A percentile compares a stretch with the other conserved stretches of the same genome.
Evolutionary conservation across 2,329 filamentous ascomycete species (phyloP).

Genomic region (Penicillium fuscoglaucum): DNA sequence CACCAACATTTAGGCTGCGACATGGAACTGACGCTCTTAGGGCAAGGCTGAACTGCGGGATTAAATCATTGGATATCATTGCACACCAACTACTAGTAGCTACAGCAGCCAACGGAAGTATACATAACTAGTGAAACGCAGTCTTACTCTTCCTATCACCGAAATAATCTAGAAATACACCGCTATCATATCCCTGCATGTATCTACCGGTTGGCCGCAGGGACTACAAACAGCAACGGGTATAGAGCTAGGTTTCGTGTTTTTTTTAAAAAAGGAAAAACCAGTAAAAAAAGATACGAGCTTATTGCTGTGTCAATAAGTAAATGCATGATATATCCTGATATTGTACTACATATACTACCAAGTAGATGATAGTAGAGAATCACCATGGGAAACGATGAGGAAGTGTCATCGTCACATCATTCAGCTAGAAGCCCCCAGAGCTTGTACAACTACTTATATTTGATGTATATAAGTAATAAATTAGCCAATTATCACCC

Average conservation of each 20-base stretch:
- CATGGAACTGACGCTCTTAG: neutral
- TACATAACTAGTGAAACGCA: neutral
- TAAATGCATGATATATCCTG: neutral
- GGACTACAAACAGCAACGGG: neutral
- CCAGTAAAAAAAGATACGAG: no score
- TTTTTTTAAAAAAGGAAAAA: neutral
- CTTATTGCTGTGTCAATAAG: neutral
- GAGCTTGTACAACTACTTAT: neutral
- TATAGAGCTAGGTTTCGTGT: neutral
- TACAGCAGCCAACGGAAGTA: neutral
- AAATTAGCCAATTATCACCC: neutral
- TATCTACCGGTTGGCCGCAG: neutral
- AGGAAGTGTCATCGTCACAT: no score
- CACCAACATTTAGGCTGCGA: neutral
- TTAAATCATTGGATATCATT: neutral
- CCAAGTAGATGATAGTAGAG: no score
- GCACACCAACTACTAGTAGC: no score
- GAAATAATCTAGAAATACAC: neutral
- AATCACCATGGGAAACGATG: no score
- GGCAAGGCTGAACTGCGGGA: neutral
- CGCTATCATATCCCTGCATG: neutral
- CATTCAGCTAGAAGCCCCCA: neutral
- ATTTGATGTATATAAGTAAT: neutral
- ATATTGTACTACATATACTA: no score
- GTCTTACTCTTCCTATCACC: neutral